A percentile compares a stretch with the other conserved stretches of the same genome.
phyloP scores from a whole-genome alignment of 2,329 filamentous ascomycete species.

The Phaeosphaeriaceae sp. region DNA sequence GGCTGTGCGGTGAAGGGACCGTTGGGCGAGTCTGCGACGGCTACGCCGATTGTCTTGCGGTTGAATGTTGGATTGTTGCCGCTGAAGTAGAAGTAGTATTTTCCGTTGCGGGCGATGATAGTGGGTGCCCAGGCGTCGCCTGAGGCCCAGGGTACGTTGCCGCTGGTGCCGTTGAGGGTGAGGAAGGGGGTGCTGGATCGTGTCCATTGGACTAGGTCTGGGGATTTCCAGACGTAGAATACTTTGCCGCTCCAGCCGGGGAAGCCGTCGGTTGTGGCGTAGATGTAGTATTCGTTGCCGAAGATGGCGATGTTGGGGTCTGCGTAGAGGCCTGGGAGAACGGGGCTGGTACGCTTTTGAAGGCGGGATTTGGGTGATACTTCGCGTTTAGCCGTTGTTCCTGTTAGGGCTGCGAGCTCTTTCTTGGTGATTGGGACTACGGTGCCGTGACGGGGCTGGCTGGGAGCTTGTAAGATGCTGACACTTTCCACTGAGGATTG shows the following conservation, averaged over 20 bases:
- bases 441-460: constrained; percentile 61
- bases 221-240: constrained; percentile 37
- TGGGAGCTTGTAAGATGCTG: constrained; percentile 55
- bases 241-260: constrained; percentile 33
- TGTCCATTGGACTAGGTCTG: constrained; percentile 34
- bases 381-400: constrained; percentile 5
- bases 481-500: constrained; percentile 58
- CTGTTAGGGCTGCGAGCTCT: constrained; percentile 49
- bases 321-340: constrained; percentile 32
- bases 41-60: constrained; percentile 38
- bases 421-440: constrained; percentile 59
- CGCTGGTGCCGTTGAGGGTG: constrained; percentile 34
- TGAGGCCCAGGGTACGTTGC: constrained; percentile 37
- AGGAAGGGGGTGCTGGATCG: constrained; percentile 29
- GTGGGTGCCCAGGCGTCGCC: constrained; percentile 39
- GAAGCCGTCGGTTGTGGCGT: constrained; percentile 36
- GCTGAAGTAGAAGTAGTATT: constrained; percentile 40
- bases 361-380: not conserved
- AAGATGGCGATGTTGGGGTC: constrained; percentile 39
- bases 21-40: constrained; percentile 26
- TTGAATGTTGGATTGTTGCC: constrained; percentile 33
- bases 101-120: constrained; percentile 28
- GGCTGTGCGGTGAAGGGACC: constrained; percentile 35
- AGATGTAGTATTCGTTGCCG: constrained; percentile 34
- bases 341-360: constrained; percentile 17